phyloP scores from a whole-genome alignment of 1,139 yeast genomes.

The Citeromyces hawaiiensis region DNA sequence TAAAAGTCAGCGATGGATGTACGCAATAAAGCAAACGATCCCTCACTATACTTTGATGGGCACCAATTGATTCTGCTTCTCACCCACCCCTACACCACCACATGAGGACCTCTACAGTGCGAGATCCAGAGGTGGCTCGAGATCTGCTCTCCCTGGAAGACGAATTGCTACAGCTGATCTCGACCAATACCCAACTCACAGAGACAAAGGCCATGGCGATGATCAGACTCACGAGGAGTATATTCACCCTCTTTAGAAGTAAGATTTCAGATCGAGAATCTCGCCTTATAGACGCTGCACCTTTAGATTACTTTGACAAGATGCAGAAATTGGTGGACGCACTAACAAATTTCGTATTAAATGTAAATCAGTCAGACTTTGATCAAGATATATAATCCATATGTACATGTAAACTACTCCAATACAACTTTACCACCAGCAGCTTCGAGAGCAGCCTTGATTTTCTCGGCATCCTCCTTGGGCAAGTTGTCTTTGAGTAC shows the following conservation, averaged over 20 bases:
- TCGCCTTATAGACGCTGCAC: slow-evolving; percentile 13
- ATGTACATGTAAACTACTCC: slow-evolving; percentile 34
- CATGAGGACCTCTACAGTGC: no score
- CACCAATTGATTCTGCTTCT: no score
- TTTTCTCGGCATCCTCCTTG: slow-evolving; percentile 85
- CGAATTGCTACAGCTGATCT: slow-evolving; percentile 1
- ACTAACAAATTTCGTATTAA: slow-evolving; percentile 15
- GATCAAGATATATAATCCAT: slow-evolving; percentile 1
- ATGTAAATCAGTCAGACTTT: slow-evolving; percentile 5
- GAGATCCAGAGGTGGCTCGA: slow-evolving; percentile 3
- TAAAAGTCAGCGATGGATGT: no score
- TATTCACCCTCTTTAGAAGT: slow-evolving; percentile 14
- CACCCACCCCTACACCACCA: neutral
- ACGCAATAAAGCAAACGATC: no score
- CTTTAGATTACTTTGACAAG: slow-evolving; percentile 12
- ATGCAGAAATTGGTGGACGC: slow-evolving; percentile 17
- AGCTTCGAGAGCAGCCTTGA: slow-evolving; percentile 84
- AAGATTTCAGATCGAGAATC: neutral
- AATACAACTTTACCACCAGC: slow-evolving; percentile 86
- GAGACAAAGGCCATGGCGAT: slow-evolving; percentile 2
- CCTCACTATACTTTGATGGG: no score
- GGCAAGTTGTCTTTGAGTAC: slow-evolving; percentile 74
- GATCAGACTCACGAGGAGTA: slow-evolving; percentile 3
- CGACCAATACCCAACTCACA: slow-evolving; percentile 1
- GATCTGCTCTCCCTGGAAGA: slow-evolving; percentile 2